Percentiles rank a stretch among this genome's conserved stretches.
phyloP scores from a whole-genome alignment of 1,284 basidiomycete genomes.

The Laetiporus sulphureus region DNA sequence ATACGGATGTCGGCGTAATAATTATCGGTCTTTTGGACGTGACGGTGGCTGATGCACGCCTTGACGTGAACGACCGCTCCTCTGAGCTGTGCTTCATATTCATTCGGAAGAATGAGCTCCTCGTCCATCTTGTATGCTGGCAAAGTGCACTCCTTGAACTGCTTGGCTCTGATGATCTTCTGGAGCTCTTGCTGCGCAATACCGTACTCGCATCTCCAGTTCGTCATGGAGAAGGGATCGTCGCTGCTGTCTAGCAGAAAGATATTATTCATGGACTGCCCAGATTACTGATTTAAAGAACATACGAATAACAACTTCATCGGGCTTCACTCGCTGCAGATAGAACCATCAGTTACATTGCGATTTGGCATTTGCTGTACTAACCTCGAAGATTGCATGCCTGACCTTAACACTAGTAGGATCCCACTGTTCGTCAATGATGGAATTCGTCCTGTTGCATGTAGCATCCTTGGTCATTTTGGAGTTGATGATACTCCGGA shows the following conservation, averaged over 20 bases:
- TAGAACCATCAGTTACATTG: too few relatives aligned
- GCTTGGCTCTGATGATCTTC: too few relatives aligned
- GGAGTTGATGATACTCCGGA: background rate
- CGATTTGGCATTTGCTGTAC: too few relatives aligned
- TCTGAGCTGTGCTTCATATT: background rate
- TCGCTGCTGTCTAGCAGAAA: background rate
- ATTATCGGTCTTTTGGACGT: background rate
- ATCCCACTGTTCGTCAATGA: background rate
- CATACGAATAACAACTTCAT: too few relatives aligned
- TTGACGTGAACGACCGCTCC: conserved; percentile 1
- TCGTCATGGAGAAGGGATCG: background rate
- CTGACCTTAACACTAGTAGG: background rate
- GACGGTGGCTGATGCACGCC: background rate
- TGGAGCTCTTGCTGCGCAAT: too few relatives aligned
- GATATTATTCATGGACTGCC: too few relatives aligned
- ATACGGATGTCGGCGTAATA: background rate
- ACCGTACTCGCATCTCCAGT: too few relatives aligned
- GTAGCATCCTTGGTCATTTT: background rate
- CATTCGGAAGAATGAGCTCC: background rate
- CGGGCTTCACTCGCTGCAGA: too few relatives aligned
- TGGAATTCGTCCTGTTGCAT: background rate
- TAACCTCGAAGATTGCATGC: background rate
- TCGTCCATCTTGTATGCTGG: background rate
- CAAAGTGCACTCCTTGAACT: too few relatives aligned
- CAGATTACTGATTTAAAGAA: too few relatives aligned